These are phyloP conservation scores for Gastrolobium villosum DNA, from an alignment of 306 rosid species.

Conservation along the genomic window DNA sequence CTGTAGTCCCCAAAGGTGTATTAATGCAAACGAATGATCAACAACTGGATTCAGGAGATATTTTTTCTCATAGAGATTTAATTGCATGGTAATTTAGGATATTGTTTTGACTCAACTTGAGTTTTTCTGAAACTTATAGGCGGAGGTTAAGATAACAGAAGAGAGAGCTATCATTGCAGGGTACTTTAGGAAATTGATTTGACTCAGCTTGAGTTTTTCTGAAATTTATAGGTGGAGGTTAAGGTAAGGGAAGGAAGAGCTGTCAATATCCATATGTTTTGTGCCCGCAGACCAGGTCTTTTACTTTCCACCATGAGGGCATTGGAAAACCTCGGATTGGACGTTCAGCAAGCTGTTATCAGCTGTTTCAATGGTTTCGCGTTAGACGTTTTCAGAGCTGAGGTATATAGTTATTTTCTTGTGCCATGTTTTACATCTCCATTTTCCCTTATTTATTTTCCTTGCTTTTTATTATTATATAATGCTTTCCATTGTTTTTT, in stretches of 20 bases:
- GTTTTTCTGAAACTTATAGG: slow-evolving; percentile 58
- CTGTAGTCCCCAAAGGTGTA: slow-evolving; percentile 5
- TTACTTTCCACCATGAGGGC: slow-evolving; percentile 81
- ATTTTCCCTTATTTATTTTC: background rate
- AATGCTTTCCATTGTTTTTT: slow-evolving; percentile 1
- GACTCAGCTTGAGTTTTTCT: slow-evolving; percentile 1
- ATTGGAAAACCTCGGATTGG: slow-evolving; percentile 80
- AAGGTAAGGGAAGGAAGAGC: slow-evolving; percentile 75
- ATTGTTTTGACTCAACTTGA: slow-evolving; percentile 6
- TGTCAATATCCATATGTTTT: slow-evolving; percentile 85
- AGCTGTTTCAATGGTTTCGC: slow-evolving; percentile 93
- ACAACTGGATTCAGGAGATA: background rate
- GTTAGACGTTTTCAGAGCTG: slow-evolving; percentile 82
- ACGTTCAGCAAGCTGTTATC: slow-evolving; percentile 85
- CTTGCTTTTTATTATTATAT: background rate
- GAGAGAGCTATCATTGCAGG: slow-evolving; percentile 66
- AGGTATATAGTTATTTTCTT: slow-evolving; percentile 58
- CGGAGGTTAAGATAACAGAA: slow-evolving; percentile 75
- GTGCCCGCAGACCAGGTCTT: slow-evolving; percentile 78
- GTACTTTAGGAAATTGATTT: slow-evolving; percentile 22
- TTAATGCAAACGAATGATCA: slow-evolving; percentile 14
- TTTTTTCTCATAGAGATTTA: slow-evolving; percentile 18
- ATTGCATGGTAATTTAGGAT: slow-evolving; percentile 3
- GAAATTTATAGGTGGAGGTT: slow-evolving; percentile 73
- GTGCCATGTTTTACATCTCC: background rate